phyloP scores from a whole-genome alignment of 768 basidiomycete genomes.

The Xanthoconium purpureum region DNA sequence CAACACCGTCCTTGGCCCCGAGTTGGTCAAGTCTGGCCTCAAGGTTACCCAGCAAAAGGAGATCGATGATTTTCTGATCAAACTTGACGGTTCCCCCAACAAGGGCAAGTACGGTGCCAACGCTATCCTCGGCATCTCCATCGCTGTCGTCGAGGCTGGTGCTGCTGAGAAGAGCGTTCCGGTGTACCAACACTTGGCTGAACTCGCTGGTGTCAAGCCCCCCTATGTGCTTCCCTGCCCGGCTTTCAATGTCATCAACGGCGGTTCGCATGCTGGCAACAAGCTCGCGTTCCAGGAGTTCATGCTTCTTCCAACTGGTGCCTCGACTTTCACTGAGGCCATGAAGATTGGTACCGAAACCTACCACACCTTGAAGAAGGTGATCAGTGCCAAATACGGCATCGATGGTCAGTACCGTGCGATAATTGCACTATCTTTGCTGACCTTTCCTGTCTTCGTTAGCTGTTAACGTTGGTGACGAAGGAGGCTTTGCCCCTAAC shows the following conservation, averaged over 20 bases:
- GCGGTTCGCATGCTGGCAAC: slow-evolving; percentile 99
- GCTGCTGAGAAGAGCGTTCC: slow-evolving; percentile 95
- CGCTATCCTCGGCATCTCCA: slow-evolving; percentile 97
- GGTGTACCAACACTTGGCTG: slow-evolving; percentile 94
- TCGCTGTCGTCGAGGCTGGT: slow-evolving; percentile 90
- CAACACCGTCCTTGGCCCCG: slow-evolving; percentile 87
- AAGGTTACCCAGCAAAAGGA: slow-evolving; percentile 89
- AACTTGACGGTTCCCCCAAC: slow-evolving; percentile 95
- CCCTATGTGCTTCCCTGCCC: slow-evolving; percentile 92
- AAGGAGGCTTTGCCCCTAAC: slow-evolving; percentile 99
- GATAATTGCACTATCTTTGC: neutral
- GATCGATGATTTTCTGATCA: slow-evolving; percentile 96
- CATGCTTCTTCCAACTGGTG: slow-evolving; percentile 97
- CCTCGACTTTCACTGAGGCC: slow-evolving; percentile 88
- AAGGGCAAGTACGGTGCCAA: slow-evolving; percentile 99
- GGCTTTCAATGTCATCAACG: slow-evolving; percentile 99
- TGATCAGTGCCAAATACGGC: slow-evolving; percentile 98
- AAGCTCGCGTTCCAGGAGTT: slow-evolving; percentile 99
- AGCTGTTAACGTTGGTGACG: slow-evolving; percentile 99
- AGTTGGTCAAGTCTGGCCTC: slow-evolving; percentile 79
- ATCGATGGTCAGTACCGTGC: slow-evolving; percentile 74
- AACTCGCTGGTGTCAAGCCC: slow-evolving; percentile 91
- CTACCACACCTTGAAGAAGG: slow-evolving; percentile 97
- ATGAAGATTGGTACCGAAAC: slow-evolving; percentile 99
- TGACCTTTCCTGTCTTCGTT: slow-evolving; percentile 5